Evolutionary conservation across 2,329 filamentous ascomycete genomes (phyloP).

Genomic region (Monosporascus ibericus): DNA sequence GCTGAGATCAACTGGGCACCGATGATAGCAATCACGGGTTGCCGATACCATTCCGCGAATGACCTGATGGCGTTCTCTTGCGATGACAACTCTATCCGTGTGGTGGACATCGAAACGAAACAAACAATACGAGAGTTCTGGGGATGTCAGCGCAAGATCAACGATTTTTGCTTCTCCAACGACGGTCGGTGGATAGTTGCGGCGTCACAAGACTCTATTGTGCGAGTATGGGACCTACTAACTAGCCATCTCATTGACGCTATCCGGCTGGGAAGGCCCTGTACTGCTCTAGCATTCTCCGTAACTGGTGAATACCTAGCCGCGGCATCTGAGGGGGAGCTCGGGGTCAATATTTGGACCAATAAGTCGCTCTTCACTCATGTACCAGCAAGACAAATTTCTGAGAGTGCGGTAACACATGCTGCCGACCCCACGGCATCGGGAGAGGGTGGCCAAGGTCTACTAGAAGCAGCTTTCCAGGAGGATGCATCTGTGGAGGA

Average conservation of each 20-base stretch:
- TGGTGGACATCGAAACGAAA: slow-evolving; percentile 86
- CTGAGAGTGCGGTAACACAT: slow-evolving; percentile 64
- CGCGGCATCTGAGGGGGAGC: slow-evolving; percentile 71
- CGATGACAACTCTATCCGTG: slow-evolving; percentile 78
- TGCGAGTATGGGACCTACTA: slow-evolving; percentile 91
- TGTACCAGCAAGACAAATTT: slow-evolving; percentile 77
- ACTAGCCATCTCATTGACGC: slow-evolving; percentile 94
- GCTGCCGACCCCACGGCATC: slow-evolving; percentile 68
- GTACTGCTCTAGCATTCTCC: slow-evolving; percentile 82
- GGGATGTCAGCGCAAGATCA: slow-evolving; percentile 68
- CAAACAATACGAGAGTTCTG: slow-evolving; percentile 90
- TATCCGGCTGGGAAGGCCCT: slow-evolving; percentile 71
- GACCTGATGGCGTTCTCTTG: slow-evolving; percentile 86
- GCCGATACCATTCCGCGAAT: slow-evolving; percentile 75
- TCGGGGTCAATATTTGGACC: slow-evolving; percentile 93
- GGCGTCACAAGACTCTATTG: slow-evolving; percentile 70
- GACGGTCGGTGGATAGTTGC: slow-evolving; percentile 93
- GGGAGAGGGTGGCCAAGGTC: slow-evolving; percentile 70
- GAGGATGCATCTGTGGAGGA: slow-evolving; percentile 42
- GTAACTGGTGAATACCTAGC: slow-evolving; percentile 90
- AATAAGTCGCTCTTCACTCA: slow-evolving; percentile 90
- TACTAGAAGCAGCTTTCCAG: slow-evolving; percentile 72
- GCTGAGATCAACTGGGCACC: slow-evolving; percentile 80
- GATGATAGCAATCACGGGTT: slow-evolving; percentile 67
- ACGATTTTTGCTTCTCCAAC: slow-evolving; percentile 82